phyloP scores from a whole-genome alignment of 495 filamentous ascomycete species.

The Penicillium goetzii region DNA sequence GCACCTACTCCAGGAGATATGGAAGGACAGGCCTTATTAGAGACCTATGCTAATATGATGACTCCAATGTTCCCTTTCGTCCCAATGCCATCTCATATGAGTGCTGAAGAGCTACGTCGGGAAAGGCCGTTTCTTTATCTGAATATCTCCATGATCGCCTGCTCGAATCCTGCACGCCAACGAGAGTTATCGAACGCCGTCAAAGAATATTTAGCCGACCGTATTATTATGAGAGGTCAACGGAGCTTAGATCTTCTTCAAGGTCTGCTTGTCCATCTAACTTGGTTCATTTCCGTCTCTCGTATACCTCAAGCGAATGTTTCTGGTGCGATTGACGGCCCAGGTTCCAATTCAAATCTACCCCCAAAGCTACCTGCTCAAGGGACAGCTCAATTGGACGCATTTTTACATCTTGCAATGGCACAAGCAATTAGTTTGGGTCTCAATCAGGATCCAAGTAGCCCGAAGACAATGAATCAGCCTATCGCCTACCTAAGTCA shows the following conservation, averaged over 20 bases:
- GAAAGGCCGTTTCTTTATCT: conserved; percentile 43
- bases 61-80: conserved; percentile 45
- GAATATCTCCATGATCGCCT: conserved; percentile 42
- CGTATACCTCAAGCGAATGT: background rate
- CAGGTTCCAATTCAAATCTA: background rate
- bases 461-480: conserved; percentile 25
- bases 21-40: conserved; percentile 22
- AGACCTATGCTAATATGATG: conserved; percentile 23
- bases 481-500: conserved; percentile 28
- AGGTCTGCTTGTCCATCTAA: conserved; percentile 45
- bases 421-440: conserved; percentile 35
- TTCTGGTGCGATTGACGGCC: background rate
- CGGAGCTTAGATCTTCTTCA: conserved; percentile 45
- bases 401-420: conserved; percentile 30
- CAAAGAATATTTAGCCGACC: conserved; percentile 34
- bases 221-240: conserved; percentile 38
- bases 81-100: conserved; percentile 30
- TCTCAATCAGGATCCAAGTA: conserved; percentile 27
- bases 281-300: conserved; percentile 37
- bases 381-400: conserved; percentile 28
- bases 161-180: conserved; percentile 26
- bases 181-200: conserved; percentile 28
- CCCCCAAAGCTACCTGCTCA: background rate
- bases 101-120: conserved; percentile 31
- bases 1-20: background rate